Base-by-base conservation (phyloP, 129 eudicot species). In the Mikania micrantha region DNA sequence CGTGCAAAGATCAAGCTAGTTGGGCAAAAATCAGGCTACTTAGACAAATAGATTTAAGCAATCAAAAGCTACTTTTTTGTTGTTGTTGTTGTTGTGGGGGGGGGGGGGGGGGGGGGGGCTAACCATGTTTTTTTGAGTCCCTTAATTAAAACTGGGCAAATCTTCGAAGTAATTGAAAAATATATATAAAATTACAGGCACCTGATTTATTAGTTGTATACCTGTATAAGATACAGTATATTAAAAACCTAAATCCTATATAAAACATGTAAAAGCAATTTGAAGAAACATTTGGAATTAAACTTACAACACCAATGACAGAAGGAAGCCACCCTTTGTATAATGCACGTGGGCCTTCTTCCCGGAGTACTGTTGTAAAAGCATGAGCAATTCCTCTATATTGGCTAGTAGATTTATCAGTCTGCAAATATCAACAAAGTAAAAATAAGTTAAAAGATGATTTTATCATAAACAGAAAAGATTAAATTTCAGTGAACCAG, bases 281-380 rank as follows among this genome's bases (percentile, higher is more conserved):
- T 4, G 13, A 25, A 24, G 17, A 12, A 48, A 25, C 12, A 31
- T 61, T 28, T 20, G 48, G 42, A 31, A 2, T 45, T 24, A 16
- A 20, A 67, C 96, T 86, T 88, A 93, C 96, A 39, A 93, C 98
- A 71, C 95, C 98, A 60, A 93, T 86, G 39, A 93, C 98, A 38
- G 98, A 93, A 60, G 98, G 98, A 81, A 93, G 92, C 98, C 98
- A 93, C 22, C 98, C 98, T 81, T 89, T 93, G 64, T 93, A 93
- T 74, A 93, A 75, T 32, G 98, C 95, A 7, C 98, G 90, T 5
- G 90, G 77, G 34, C 98, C 98, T 81, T 93, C 98, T 85, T 93
- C 88, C 34, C 96, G 92, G 68, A 93, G 96, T 40, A 89, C 87
- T 12, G 96, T 84, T 47, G 80, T 84, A 53, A 93, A 77, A 65